Conservation (phyloP, 2,329 filamentous ascomycete genomes). For the Coniochaeta pulveracea region DNA sequence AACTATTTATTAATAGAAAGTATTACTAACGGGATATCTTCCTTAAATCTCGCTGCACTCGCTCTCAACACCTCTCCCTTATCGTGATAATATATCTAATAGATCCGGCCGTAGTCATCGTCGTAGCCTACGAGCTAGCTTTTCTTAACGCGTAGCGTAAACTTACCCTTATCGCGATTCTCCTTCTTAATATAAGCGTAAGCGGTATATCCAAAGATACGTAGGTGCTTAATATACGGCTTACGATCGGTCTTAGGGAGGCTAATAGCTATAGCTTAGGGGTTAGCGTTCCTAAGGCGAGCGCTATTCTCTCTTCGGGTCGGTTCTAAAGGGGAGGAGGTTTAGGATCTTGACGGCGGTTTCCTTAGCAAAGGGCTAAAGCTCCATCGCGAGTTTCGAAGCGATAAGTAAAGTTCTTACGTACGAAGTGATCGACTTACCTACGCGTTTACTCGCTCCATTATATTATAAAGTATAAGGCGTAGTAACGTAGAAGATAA, state of each 20-base stretch:
- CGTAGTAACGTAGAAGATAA: neutral
- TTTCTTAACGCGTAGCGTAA: neutral
- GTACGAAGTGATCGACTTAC: neutral
- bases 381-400: neutral
- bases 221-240: neutral
- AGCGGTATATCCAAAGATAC: neutral
- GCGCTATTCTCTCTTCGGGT: neutral
- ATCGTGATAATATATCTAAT: neutral
- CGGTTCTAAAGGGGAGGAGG: neutral
- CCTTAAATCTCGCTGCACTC: neutral
- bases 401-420: neutral
- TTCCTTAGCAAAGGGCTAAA: neutral
- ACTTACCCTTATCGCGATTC: neutral
- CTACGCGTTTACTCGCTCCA: neutral
- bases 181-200: conserved; percentile 1
- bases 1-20: neutral
- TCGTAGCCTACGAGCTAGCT: neutral
- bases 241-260: neutral
- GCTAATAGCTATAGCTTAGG: neutral
- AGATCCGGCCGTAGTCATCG: neutral
- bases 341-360: neutral
- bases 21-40: neutral
- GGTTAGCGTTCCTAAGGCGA: neutral
- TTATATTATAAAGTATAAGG: neutral
- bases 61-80: neutral